phyloP scores from a whole-genome alignment of 1,284 basidiomycete species.

The Pyrrhoderma noxium region DNA sequence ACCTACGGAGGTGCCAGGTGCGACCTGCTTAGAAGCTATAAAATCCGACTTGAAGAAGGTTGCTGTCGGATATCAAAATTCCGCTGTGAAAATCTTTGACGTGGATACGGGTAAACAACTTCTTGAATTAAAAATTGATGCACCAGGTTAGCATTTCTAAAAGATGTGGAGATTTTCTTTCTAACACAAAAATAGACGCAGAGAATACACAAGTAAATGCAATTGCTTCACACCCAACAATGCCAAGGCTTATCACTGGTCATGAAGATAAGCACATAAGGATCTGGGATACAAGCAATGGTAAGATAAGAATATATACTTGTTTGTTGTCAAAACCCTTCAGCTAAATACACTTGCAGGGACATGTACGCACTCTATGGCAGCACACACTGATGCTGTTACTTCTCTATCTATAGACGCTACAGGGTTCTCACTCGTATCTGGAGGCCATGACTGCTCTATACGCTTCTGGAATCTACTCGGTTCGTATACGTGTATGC shows the following conservation, averaged over 20 bases:
- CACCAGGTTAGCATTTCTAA: conserved; percentile 35
- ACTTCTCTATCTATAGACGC: conserved; percentile 88
- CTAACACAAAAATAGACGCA: conserved; percentile 47
- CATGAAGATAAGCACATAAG: conserved; percentile 94
- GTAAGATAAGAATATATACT: conserved; percentile 51
- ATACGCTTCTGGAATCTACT: conserved; percentile 93
- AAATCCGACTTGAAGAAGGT: conserved; percentile 74
- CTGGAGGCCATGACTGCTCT: conserved; percentile 90
- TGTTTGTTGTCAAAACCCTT: conserved; percentile 3
- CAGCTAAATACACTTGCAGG: conserved; percentile 34
- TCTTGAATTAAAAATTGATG: conserved; percentile 58
- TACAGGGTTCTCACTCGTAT: conserved; percentile 80
- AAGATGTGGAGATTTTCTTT: not conserved
- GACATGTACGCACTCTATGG: conserved; percentile 82
- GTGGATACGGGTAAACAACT: conserved; percentile 81
- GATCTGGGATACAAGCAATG: conserved; percentile 65
- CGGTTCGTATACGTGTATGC: conserved; percentile 73
- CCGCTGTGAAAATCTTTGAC: conserved; percentile 86
- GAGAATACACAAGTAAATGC: conserved; percentile 80
- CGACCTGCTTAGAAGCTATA: conserved; percentile 75
- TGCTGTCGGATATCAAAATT: conserved; percentile 89
- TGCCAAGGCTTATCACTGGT: conserved; percentile 81
- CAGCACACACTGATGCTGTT: conserved; percentile 87
- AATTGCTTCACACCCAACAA: conserved; percentile 86
- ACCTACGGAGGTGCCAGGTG: conserved; percentile 46